Base-by-base conservation (phyloP, 768 basidiomycete species). In the Tylopilus balloui region DNA sequence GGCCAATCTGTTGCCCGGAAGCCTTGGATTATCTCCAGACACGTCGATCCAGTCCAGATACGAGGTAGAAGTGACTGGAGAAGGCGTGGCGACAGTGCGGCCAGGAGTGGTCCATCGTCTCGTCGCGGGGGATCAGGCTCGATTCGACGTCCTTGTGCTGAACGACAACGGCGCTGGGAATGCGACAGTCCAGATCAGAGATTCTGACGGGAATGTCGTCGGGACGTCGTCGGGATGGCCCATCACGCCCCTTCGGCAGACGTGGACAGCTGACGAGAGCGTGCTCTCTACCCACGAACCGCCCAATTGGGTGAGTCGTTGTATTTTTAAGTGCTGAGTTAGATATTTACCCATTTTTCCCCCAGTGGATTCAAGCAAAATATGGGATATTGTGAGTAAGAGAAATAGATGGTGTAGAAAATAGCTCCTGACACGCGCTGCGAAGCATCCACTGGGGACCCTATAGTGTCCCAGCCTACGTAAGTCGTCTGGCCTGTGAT, bases 311-410 rank as follows among this genome's bases (percentile, higher is more conserved):
- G 78, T 79, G 42, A 21, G 70, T 59, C 31, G 8, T 50, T 40
- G 13, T 31, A 20, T 4, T 38, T n/a, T 29, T 35, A 3, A 8
- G 3, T 34, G 44, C 35, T 2, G 7, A 19, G 29, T 17, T 6
- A 34, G 12, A 6, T 24, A 21, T 32, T 55, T 38, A 54, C 17
- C 35, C 15, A 31, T 12, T 31, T 36, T 45, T 15, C 17, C 4
- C 10, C 34, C 9, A 78, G 78, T 82, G 73, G 72, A 73, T 66
- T 48, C 65, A 71, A 29, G 77, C 74, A 13, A 81, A 80, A 59
- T 80, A 70, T 54, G 80, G 79, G 10, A 79, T 80, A 15, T 80
- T 79, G 78, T 79, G 52, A 59, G 76, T 54, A 25, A 7, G 28
- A 42, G 17, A 38, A 38, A 23, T n/a, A 46, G 29, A 17, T 47